These are phyloP conservation scores for Moesziomyces sp. DNA, from an alignment of 1,284 basidiomycete species.

Conservation along the genomic window DNA sequence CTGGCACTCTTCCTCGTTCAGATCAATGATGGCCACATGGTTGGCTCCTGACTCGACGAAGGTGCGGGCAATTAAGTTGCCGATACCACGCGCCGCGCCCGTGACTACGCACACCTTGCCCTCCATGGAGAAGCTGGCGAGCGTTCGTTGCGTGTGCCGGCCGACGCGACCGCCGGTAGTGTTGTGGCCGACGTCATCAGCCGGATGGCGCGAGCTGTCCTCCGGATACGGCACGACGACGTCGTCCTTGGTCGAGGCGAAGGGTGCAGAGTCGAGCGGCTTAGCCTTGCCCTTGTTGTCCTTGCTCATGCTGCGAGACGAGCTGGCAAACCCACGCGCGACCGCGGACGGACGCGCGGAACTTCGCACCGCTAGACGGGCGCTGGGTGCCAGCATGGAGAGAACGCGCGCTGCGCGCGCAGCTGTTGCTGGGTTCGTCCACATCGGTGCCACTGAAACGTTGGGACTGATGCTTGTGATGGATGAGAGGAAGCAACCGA, in stretches of 20 bases:
- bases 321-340: conserved; percentile 26
- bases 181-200: conserved; percentile 56
- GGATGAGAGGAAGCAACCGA: neutral
- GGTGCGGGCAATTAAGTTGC: conserved; percentile 72
- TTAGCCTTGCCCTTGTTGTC: conserved; percentile 34
- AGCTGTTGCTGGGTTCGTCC: conserved; percentile 18
- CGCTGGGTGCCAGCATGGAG: conserved; percentile 11
- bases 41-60: conserved; percentile 90
- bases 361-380: conserved; percentile 5
- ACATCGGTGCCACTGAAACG: conserved; percentile 1
- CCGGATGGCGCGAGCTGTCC: conserved; percentile 42
- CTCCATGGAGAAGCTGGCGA: conserved; percentile 60
- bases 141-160: conserved; percentile 51
- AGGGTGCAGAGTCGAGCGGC: conserved; percentile 21
- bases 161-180: conserved; percentile 56
- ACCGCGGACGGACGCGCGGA: conserved; percentile 14
- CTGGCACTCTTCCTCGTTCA: conserved; percentile 79
- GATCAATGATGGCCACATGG: conserved; percentile 83
- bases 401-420: conserved; percentile 24
- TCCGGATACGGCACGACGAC: conserved; percentile 38
- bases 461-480: neutral
- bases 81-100: conserved; percentile 84
- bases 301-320: conserved; percentile 27
- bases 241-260: conserved; percentile 40
- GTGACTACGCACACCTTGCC: conserved; percentile 88